phyloP scores from a whole-genome alignment of 345 rosid species.

The Euphorbia peplus region DNA sequence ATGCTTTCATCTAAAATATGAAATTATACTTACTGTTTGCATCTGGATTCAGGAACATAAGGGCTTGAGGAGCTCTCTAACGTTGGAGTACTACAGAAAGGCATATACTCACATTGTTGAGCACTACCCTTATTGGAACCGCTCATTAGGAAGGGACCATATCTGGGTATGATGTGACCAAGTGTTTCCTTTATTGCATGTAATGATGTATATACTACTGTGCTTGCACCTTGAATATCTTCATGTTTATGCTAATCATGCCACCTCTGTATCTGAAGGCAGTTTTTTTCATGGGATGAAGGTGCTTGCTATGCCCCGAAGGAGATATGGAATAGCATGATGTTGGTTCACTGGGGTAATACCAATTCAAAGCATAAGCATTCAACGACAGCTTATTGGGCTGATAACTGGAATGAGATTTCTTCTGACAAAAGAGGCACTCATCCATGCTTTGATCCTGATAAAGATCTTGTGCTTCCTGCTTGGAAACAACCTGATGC shows the following conservation, averaged over 20 bases:
- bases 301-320: slow-evolving; percentile 99
- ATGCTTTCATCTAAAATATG: neutral
- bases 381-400: slow-evolving; percentile 91
- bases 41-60: slow-evolving; percentile 56
- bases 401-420: slow-evolving; percentile 79
- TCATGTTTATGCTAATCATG: slow-evolving; percentile 30
- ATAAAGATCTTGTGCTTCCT: slow-evolving; percentile 92
- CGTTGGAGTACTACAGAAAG: slow-evolving; percentile 75
- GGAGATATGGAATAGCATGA: slow-evolving; percentile 99
- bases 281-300: slow-evolving; percentile 99
- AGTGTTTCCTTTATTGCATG: slow-evolving; percentile 11
- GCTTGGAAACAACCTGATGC: slow-evolving; percentile 94
- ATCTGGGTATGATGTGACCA: slow-evolving; percentile 64
- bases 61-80: slow-evolving; percentile 86
- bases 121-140: slow-evolving; percentile 83
- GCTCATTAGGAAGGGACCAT: slow-evolving; percentile 85
- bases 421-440: slow-evolving; percentile 71
- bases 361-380: slow-evolving; percentile 88
- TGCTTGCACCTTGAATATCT: slow-evolving; percentile 5
- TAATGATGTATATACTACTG: neutral
- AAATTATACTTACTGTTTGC: neutral
- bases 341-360: slow-evolving; percentile 99
- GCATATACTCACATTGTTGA: slow-evolving; percentile 67
- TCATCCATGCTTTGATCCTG: slow-evolving; percentile 96
- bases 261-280: slow-evolving; percentile 42